These are phyloP conservation scores for Nicotiana attenuata DNA, from an alignment of 257 asterid genomes.

Conservation along the genomic window DNA sequence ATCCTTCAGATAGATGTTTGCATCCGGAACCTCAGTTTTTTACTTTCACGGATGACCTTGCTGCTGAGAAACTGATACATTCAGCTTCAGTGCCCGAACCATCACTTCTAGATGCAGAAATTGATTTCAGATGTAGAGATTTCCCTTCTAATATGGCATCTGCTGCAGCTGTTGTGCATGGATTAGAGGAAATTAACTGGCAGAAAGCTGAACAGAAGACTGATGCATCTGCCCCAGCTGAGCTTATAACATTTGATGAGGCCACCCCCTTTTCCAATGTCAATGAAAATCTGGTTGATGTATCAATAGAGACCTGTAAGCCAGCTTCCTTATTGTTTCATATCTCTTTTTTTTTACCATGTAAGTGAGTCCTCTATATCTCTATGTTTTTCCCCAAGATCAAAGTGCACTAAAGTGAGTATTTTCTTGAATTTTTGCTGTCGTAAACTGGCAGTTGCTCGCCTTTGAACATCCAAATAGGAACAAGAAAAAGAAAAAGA, in stretches of 20 bases:
- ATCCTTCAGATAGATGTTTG: neutral
- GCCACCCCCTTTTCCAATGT: slow-evolving; percentile 23
- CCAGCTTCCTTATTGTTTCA: neutral
- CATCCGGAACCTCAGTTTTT: slow-evolving; percentile 15
- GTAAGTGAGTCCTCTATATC: neutral
- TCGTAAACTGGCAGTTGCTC: neutral
- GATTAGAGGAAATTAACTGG: slow-evolving; percentile 38
- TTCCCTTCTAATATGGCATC: slow-evolving; percentile 20
- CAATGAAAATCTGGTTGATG: slow-evolving; percentile 19
- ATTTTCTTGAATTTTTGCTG: neutral
- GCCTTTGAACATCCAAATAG: neutral
- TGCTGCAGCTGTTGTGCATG: slow-evolving; percentile 27
- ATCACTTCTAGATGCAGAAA: slow-evolving; percentile 25
- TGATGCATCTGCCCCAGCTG: slow-evolving; percentile 21
- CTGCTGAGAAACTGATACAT: slow-evolving; percentile 34
- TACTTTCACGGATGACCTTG: slow-evolving; percentile 14
- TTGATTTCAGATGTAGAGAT: slow-evolving; percentile 14
- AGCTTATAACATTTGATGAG: slow-evolving; percentile 23
- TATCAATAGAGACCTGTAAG: slow-evolving; percentile 41
- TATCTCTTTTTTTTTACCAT: neutral
- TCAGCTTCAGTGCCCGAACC: slow-evolving; percentile 23
- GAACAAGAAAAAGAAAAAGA: neutral
- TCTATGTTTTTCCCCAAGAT: neutral
- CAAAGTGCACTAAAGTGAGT: neutral
- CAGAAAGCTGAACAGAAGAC: slow-evolving; percentile 23